Conservation (phyloP, 441 rosid genomes). For the Erysimum pusillum region DNA sequence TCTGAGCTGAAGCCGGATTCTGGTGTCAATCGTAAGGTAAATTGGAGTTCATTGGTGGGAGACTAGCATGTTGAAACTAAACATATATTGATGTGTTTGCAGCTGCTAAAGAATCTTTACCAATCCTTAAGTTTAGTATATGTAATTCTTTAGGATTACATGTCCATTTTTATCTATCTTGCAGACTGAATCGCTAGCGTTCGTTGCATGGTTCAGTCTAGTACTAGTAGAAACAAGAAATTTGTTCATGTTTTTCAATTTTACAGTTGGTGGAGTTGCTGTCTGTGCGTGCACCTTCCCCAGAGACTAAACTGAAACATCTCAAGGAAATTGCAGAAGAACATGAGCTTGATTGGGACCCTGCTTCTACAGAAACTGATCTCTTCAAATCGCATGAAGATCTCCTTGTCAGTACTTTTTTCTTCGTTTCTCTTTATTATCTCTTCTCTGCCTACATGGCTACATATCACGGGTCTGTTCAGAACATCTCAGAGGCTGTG, state of each 20-base stretch:
- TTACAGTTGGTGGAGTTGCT: constrained; percentile 85
- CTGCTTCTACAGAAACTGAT: constrained; percentile 85
- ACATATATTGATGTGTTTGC: not conserved
- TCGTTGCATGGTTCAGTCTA: not conserved
- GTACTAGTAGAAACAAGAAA: not conserved
- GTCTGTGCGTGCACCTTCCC: constrained; percentile 86
- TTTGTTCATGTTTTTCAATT: constrained; percentile 21
- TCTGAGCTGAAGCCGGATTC: constrained; percentile 89
- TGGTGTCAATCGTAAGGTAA: constrained; percentile 95
- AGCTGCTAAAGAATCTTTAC: constrained; percentile 5
- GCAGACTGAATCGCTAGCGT: not conserved
- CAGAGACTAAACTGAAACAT: constrained; percentile 81
- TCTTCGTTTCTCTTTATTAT: not conserved
- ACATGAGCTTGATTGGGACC: constrained; percentile 95
- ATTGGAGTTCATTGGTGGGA: not conserved
- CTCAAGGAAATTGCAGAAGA: constrained; percentile 97
- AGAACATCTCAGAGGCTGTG: constrained; percentile 1
- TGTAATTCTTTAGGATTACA: constrained; percentile 5
- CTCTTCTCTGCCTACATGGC: constrained; percentile 22
- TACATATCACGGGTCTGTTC: not conserved
- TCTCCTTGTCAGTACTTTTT: constrained; percentile 71
- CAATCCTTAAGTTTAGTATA: not conserved
- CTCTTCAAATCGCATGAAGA: constrained; percentile 87
- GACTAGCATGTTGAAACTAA: not conserved
- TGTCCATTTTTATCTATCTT: not conserved